Conservation (phyloP, 495 filamentous ascomycete species). For the Chlorociboria aeruginascens region DNA sequence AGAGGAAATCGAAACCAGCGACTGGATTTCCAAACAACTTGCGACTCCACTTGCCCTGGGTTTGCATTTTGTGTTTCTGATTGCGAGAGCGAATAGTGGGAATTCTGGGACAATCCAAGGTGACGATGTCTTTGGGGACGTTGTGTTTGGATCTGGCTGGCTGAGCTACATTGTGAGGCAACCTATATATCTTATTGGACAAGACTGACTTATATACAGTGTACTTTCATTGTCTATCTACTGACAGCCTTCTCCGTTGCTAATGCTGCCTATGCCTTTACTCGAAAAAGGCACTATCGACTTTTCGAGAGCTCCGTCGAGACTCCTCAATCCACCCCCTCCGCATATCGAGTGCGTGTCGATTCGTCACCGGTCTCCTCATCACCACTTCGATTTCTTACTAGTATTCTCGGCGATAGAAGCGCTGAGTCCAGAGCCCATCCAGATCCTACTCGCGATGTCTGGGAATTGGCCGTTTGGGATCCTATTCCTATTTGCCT, state of each 20-base stretch:
- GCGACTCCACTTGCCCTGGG: slow-evolving; percentile 59
- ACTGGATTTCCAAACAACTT: slow-evolving; percentile 77
- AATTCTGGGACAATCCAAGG: slow-evolving; percentile 28
- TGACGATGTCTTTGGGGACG: slow-evolving; percentile 81
- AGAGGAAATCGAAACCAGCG: slow-evolving; percentile 75
- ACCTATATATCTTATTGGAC: background rate
- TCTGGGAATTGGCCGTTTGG: slow-evolving; percentile 93
- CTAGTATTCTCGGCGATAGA: slow-evolving; percentile 44
- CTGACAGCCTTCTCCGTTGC: slow-evolving; percentile 49
- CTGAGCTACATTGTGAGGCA: slow-evolving; percentile 66
- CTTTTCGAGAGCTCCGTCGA: slow-evolving; percentile 83
- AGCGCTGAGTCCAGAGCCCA: slow-evolving; percentile 68
- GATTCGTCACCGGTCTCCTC: slow-evolving; percentile 71
- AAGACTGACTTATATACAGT: slow-evolving; percentile 31
- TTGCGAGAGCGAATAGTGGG: slow-evolving; percentile 67
- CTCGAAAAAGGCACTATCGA: slow-evolving; percentile 73
- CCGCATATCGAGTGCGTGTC: slow-evolving; percentile 79
- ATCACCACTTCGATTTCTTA: slow-evolving; percentile 69
- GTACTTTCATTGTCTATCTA: slow-evolving; percentile 53
- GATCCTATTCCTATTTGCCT: slow-evolving; percentile 78
- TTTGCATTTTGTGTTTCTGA: slow-evolving; percentile 67
- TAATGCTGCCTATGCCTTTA: slow-evolving; percentile 78
- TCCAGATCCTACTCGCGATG: slow-evolving; percentile 73
- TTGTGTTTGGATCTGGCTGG: slow-evolving; percentile 42
- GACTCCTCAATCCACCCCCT: slow-evolving; percentile 61